Evolutionary conservation across 1,139 yeast species (phyloP).

Genomic region (Pichia sp.): DNA sequence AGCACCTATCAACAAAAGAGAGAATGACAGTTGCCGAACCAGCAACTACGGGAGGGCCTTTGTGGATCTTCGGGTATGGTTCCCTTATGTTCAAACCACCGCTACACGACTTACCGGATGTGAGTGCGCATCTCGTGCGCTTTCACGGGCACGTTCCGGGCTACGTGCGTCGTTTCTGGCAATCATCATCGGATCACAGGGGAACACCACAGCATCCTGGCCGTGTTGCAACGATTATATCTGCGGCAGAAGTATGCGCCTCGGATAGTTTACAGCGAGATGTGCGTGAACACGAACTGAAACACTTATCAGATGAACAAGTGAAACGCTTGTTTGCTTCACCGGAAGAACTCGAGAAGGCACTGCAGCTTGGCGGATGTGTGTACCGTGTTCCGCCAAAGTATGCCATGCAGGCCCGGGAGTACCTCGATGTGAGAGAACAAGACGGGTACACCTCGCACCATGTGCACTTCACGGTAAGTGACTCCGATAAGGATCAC

Average conservation of each 20-base stretch:
- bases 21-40: conserved; percentile 1
- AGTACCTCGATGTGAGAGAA: conserved; percentile 72
- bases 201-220: conserved; percentile 86
- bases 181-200: conserved; percentile 79
- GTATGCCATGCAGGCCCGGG: conserved; percentile 51
- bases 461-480: conserved; percentile 55
- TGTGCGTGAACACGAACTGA: conserved; percentile 35
- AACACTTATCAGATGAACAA: conserved; percentile 4
- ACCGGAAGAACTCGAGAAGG: conserved; percentile 19
- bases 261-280: conserved; percentile 40
- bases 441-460: conserved; percentile 82
- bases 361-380: conserved; percentile 65
- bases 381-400: conserved; percentile 75
- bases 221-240: conserved; percentile 74
- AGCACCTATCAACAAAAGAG: background rate
- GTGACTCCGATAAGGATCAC: conserved; percentile 10
- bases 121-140: conserved; percentile 36
- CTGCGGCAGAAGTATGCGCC: conserved; percentile 44
- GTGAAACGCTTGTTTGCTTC: background rate
- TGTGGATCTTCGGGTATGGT: conserved; percentile 91
- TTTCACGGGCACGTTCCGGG: conserved; percentile 75
- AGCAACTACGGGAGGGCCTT: conserved; percentile 21
- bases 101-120: conserved; percentile 39
- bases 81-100: conserved; percentile 90
- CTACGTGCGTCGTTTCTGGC: conserved; percentile 83